Conservation (phyloP, 495 filamentous ascomycete species). For the Hypoxylon perforatum region DNA sequence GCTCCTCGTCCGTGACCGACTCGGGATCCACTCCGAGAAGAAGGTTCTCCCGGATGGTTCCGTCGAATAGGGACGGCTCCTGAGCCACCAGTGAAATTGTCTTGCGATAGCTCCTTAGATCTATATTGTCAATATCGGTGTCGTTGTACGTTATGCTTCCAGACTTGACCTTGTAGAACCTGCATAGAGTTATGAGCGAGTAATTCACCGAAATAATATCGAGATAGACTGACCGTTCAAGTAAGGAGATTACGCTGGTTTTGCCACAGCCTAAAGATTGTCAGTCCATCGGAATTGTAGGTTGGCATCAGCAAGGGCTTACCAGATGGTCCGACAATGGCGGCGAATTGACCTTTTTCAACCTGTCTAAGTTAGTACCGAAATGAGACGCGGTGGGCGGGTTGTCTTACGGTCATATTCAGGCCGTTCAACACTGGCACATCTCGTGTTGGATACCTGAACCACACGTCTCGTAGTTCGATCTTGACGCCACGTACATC, state of each 20-base stretch:
- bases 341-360: slow-evolving; percentile 72
- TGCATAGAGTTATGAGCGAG: slow-evolving; percentile 28
- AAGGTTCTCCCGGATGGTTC: slow-evolving; percentile 71
- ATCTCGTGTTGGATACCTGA: slow-evolving; percentile 67
- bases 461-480: slow-evolving; percentile 67
- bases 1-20: slow-evolving; percentile 52
- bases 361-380: slow-evolving; percentile 53
- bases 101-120: slow-evolving; percentile 64
- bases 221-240: slow-evolving; percentile 61
- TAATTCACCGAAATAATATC: not conserved
- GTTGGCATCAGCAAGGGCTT: slow-evolving; percentile 11
- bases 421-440: slow-evolving; percentile 61
- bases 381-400: slow-evolving; percentile 10
- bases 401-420: slow-evolving; percentile 56
- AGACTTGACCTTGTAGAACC: slow-evolving; percentile 65
- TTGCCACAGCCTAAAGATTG: slow-evolving; percentile 74
- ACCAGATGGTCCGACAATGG: slow-evolving; percentile 69
- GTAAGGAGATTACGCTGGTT: slow-evolving; percentile 72
- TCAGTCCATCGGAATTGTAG: slow-evolving; percentile 20
- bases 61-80: slow-evolving; percentile 68
- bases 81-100: slow-evolving; percentile 68
- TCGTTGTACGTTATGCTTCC: slow-evolving; percentile 64
- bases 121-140: slow-evolving; percentile 56
- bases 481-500: slow-evolving; percentile 63
- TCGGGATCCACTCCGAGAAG: slow-evolving; percentile 61